Percentiles rank a stretch among this genome's conserved stretches.
Conservation (phyloP, 306 rosid genomes). For the Prosopis cineraria region DNA sequence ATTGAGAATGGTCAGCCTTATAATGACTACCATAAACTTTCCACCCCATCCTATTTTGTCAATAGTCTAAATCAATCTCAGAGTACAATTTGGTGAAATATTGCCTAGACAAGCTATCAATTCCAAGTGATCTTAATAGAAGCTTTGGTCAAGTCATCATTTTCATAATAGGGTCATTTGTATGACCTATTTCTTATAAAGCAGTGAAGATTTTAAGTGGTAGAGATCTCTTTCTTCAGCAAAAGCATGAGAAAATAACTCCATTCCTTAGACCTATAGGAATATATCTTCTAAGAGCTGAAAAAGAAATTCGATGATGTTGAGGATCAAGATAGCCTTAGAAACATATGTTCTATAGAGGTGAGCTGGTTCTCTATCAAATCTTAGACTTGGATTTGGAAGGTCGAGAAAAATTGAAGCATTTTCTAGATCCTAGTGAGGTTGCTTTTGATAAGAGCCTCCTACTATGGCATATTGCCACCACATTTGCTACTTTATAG, state of each 20-base stretch:
- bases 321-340: background rate
- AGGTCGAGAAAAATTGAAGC: background rate
- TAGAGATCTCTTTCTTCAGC: too few relatives aligned
- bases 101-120: background rate
- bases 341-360: background rate
- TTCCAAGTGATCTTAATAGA: too few relatives aligned
- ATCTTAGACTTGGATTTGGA: too few relatives aligned
- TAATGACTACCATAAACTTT: background rate
- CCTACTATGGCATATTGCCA: slow-evolving; percentile 28
- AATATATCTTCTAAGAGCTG: background rate
- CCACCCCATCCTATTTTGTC: slow-evolving; percentile 18
- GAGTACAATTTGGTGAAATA: too few relatives aligned
- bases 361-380: background rate
- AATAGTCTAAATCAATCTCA: slow-evolving; percentile 42
- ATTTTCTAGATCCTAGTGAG: background rate
- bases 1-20: background rate
- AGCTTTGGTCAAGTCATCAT: too few relatives aligned
- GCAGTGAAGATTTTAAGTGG: too few relatives aligned
- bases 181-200: too few relatives aligned
- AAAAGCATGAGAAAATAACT: too few relatives aligned
- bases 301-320: background rate
- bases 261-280: background rate
- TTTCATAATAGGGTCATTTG: too few relatives aligned
- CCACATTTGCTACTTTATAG: slow-evolving; percentile 1
- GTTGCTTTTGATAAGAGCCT: slow-evolving; percentile 4